These are phyloP conservation scores for Malus hybrid DNA, from an alignment of 331 rosid species.

Conservation along the genomic window DNA sequence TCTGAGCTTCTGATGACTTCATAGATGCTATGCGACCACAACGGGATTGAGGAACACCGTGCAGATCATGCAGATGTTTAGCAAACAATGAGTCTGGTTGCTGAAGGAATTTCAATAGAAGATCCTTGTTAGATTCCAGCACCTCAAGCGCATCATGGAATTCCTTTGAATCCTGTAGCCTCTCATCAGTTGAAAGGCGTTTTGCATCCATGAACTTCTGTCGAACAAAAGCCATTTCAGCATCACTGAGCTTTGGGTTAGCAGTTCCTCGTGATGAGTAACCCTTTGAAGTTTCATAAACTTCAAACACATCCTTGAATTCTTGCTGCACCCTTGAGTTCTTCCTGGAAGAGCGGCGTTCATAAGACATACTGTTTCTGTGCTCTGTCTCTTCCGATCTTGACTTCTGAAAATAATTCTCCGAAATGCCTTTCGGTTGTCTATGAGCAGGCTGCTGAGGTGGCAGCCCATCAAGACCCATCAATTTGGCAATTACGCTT, in stretches of 20 bases:
- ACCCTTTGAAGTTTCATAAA: constrained; percentile 60
- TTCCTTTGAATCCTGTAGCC: constrained; percentile 63
- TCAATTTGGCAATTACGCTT: constrained; percentile 73
- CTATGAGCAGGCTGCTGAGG: constrained; percentile 47
- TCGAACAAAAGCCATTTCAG: constrained; percentile 74
- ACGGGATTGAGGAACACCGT: constrained; percentile 34
- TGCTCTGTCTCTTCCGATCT: constrained; percentile 38
- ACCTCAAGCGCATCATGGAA: constrained; percentile 73
- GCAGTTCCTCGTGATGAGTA: constrained; percentile 32
- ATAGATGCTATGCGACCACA: constrained; percentile 33
- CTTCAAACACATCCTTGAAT: constrained; percentile 96
- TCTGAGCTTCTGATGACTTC: constrained; percentile 31
- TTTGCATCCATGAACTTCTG: constrained; percentile 91
- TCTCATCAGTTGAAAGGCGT: constrained; percentile 68
- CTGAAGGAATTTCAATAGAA: constrained; percentile 63
- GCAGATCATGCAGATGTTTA: constrained; percentile 81
- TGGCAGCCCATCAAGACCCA: constrained; percentile 98
- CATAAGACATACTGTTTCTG: constrained; percentile 24
- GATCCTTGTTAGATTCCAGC: constrained; percentile 83
- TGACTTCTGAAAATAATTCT: constrained; percentile 15
- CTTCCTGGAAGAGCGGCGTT: constrained; percentile 43
- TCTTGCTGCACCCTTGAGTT: constrained; percentile 67
- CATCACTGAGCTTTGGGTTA: constrained; percentile 41
- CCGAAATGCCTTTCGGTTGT: constrained; percentile 41
- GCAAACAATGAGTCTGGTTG: constrained; percentile 72